A percentile compares a stretch with the other conserved stretches of the same genome.
These are phyloP conservation scores for Yarrowia hollandica DNA, from an alignment of 805 yeast species.

Conservation along the genomic window DNA sequence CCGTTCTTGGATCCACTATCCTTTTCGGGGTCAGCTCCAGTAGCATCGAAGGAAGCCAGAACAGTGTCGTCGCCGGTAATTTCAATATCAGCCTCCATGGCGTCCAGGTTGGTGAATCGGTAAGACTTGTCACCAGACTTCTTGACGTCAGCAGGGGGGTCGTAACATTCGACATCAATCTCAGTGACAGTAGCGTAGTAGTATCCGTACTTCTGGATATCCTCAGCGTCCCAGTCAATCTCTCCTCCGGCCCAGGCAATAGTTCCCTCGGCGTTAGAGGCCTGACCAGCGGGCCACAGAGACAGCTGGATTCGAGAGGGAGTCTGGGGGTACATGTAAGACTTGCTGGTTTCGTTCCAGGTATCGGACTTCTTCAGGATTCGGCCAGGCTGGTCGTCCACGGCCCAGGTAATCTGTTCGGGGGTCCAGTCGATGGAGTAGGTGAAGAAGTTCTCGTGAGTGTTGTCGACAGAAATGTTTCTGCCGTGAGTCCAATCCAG, in stretches of 20 bases:
- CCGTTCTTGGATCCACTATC: slow-evolving; percentile 30
- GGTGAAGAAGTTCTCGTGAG: slow-evolving; percentile 69
- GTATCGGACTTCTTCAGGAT: slow-evolving; percentile 61
- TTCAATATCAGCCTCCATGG: slow-evolving; percentile 49
- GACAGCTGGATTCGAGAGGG: slow-evolving; percentile 81
- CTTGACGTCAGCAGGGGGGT: slow-evolving; percentile 59
- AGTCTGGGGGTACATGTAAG: slow-evolving; percentile 82
- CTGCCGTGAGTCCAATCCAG: slow-evolving; percentile 64
- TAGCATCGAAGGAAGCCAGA: slow-evolving; percentile 59
- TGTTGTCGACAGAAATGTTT: slow-evolving; percentile 49
- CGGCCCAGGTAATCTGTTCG: slow-evolving; percentile 65
- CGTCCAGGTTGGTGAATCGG: slow-evolving; percentile 53
- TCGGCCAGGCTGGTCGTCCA: slow-evolving; percentile 70
- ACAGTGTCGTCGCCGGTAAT: slow-evolving; percentile 64
- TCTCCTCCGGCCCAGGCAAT: slow-evolving; percentile 83
- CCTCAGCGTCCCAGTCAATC: slow-evolving; percentile 78
- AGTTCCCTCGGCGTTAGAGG: slow-evolving; percentile 59
- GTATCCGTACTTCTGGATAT: slow-evolving; percentile 76
- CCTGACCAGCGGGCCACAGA: slow-evolving; percentile 56
- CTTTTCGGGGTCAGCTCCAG: slow-evolving; percentile 56
- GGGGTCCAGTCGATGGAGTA: slow-evolving; percentile 82
- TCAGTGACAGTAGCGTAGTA: slow-evolving; percentile 65
- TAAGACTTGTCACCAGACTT: slow-evolving; percentile 53
- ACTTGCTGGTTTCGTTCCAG: slow-evolving; percentile 53
- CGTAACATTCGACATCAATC: slow-evolving; percentile 67